Conservation (phyloP, 176 grass and related monocot genomes). For the Zea luxurians region DNA sequence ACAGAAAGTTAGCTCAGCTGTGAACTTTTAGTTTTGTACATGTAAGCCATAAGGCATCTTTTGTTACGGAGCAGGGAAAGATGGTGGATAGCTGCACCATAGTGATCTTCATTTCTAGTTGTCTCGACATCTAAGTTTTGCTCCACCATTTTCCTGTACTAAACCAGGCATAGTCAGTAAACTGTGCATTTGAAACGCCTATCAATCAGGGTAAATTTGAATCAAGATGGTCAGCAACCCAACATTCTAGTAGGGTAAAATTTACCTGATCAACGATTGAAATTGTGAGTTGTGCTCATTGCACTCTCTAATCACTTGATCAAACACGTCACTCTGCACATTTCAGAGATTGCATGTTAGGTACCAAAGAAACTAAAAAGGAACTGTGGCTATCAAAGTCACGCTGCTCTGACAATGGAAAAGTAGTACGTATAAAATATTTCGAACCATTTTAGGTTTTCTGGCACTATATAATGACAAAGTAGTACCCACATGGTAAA, state of each 20-base stretch:
- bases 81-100: conserved; percentile 85
- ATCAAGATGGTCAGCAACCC: background rate
- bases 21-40: conserved; percentile 49
- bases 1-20: background rate
- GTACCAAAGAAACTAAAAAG: conserved; percentile 24
- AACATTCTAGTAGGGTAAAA: conserved; percentile 18
- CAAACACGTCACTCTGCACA: conserved; percentile 72
- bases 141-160: conserved; percentile 79
- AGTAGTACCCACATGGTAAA: background rate
- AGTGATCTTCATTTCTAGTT: conserved; percentile 90
- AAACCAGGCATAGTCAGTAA: conserved; percentile 21
- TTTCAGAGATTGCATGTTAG: background rate
- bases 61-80: conserved; percentile 93
- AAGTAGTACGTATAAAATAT: background rate
- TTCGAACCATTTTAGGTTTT: background rate
- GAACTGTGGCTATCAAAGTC: background rate
- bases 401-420: background rate
- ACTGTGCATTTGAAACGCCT: background rate
- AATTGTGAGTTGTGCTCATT: conserved; percentile 78
- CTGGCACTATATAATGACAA: background rate
- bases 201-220: background rate
- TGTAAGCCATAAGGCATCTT: conserved; percentile 97
- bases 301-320: conserved; percentile 87
- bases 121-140: conserved; percentile 79
- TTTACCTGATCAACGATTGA: conserved; percentile 80